A percentile compares a stretch with the other conserved stretches of the same genome.
Evolutionary conservation across 106 monocot genomes (phyloP).

Genomic region (Amphibolis antarctica): DNA sequence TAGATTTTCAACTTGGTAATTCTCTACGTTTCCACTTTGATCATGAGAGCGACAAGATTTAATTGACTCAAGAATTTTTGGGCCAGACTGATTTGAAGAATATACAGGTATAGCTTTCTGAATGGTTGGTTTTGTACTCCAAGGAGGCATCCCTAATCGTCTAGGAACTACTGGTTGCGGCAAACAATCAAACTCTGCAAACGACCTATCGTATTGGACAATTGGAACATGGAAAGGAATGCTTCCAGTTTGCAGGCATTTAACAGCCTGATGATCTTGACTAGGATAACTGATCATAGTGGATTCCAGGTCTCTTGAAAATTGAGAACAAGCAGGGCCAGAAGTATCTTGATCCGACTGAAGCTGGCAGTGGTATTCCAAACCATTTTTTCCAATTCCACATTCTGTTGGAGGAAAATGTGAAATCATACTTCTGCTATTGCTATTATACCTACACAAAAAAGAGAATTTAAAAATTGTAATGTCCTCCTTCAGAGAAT

Average conservation of each 20-base stretch:
- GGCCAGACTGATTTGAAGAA: neutral
- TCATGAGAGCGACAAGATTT: neutral
- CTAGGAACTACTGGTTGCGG: neutral
- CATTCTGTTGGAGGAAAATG: neutral
- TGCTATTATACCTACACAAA: slow-evolving; percentile 1
- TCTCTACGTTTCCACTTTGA: neutral
- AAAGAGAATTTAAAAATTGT: neutral
- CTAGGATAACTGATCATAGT: slow-evolving; percentile 1
- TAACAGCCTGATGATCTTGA: slow-evolving; percentile 2
- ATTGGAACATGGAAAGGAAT: neutral
- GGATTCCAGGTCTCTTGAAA: neutral
- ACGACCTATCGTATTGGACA: neutral
- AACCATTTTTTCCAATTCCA: neutral
- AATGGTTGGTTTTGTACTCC: neutral
- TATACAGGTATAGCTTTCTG: neutral
- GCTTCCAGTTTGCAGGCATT: neutral
- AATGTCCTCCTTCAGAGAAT: no score
- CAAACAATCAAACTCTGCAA: neutral
- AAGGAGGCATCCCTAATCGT: neutral
- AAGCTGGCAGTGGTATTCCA: neutral
- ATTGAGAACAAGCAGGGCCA: neutral
- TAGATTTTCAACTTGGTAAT: neutral
- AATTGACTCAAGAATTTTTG: neutral
- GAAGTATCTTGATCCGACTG: neutral
- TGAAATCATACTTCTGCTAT: neutral